Percentiles rank a stretch among this genome's conserved stretches.
phyloP scores from a whole-genome alignment of 441 rosid genomes.

The Kokia cookei region DNA sequence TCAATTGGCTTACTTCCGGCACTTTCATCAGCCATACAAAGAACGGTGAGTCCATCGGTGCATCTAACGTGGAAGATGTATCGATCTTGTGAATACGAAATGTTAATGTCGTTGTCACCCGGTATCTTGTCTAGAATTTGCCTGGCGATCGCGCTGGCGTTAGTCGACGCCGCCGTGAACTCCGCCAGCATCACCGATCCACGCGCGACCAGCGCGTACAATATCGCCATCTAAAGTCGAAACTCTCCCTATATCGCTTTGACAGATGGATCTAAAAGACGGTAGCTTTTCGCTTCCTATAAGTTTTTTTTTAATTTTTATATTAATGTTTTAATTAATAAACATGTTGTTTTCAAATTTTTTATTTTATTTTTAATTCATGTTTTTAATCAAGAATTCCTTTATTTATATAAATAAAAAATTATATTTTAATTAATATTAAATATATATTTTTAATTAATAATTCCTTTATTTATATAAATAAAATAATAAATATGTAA shows the following conservation, averaged over 20 bases:
- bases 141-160: conserved; percentile 72
- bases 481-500: no score
- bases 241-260: neutral
- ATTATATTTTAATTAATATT: no score
- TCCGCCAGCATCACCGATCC: conserved; percentile 87
- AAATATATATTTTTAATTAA: no score
- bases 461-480: no score
- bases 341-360: no score
- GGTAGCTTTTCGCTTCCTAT: no score
- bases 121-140: conserved; percentile 79
- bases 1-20: conserved; percentile 57
- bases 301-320: neutral
- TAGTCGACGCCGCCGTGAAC: conserved; percentile 68
- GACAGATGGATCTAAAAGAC: neutral
- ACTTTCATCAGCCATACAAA: conserved; percentile 94
- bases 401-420: no score
- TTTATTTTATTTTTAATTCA: neutral
- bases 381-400: no score
- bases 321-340: neutral
- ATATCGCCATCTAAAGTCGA: conserved; percentile 56
- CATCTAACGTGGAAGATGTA: conserved; percentile 88
- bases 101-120: conserved; percentile 63
- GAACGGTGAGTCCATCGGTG: conserved; percentile 91
- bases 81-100: conserved; percentile 92
- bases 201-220: conserved; percentile 79